Conservation (phyloP, 2,329 filamentous ascomycete genomes). For the Aspergillus latus region DNA sequence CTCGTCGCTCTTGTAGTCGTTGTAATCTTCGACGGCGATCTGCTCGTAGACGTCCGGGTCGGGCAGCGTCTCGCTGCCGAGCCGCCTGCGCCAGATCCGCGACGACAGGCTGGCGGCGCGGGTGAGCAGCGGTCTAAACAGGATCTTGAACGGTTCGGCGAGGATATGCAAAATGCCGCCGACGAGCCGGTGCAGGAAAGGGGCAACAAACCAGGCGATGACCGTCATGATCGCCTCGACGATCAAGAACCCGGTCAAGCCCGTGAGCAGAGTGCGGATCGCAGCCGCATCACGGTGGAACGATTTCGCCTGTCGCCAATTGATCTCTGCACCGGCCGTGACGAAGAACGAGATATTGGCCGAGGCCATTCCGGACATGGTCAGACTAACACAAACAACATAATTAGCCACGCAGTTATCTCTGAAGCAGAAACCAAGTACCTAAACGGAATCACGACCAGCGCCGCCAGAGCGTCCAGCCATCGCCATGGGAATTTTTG, state of each 20-base stretch:
- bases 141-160: slow-evolving; percentile 23
- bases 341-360: slow-evolving; percentile 37
- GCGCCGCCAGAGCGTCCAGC: slow-evolving; percentile 21
- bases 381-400: slow-evolving; percentile 21
- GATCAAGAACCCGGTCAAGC: slow-evolving; percentile 35
- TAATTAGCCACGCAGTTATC: neutral
- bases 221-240: slow-evolving; percentile 30
- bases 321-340: slow-evolving; percentile 37
- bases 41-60: slow-evolving; percentile 27
- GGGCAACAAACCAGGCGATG: slow-evolving; percentile 26
- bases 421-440: slow-evolving; percentile 15
- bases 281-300: slow-evolving; percentile 36
- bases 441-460: slow-evolving; percentile 31
- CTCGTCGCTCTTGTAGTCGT: slow-evolving; percentile 27
- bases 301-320: slow-evolving; percentile 36
- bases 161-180: slow-evolving; percentile 30
- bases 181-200: slow-evolving; percentile 24
- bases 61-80: slow-evolving; percentile 14
- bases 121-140: slow-evolving; percentile 7
- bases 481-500: slow-evolving; percentile 25
- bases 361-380: slow-evolving; percentile 35
- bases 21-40: slow-evolving; percentile 26
- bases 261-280: slow-evolving; percentile 33
- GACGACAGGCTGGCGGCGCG: slow-evolving; percentile 10
- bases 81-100: slow-evolving; percentile 7